Percentiles rank a stretch among this genome's conserved stretches.
phyloP scores from a whole-genome alignment of 768 basidiomycete genomes.

The Leccinum sublutescens region DNA sequence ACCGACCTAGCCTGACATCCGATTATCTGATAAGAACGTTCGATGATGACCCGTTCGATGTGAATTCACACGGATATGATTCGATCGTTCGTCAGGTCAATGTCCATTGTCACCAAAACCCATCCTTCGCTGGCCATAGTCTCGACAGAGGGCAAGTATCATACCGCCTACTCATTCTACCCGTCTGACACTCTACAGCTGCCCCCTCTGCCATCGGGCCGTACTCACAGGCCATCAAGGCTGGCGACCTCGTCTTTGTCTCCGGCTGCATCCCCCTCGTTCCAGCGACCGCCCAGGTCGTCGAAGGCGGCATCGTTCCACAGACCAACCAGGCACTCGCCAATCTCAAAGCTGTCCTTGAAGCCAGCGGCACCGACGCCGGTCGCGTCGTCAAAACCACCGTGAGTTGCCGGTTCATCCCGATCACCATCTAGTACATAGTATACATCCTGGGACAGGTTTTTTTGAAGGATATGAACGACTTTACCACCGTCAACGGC shows the following conservation, averaged over 20 bases:
- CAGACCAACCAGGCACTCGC: constrained; percentile 80
- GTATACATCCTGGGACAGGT: constrained; percentile 46
- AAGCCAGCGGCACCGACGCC: constrained; percentile 75
- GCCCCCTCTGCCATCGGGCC: constrained; percentile 83
- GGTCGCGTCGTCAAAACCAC: constrained; percentile 90
- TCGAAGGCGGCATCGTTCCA: constrained; percentile 20
- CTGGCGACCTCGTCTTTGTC: constrained; percentile 80
- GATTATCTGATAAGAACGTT: no score
- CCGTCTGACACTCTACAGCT: constrained; percentile 38
- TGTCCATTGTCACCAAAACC: constrained; percentile 30
- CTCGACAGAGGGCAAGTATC: constrained; percentile 30
- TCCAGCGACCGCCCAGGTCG: constrained; percentile 57
- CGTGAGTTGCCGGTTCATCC: constrained; percentile 45
- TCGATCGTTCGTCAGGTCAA: constrained; percentile 5
- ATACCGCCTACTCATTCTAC: not conserved
- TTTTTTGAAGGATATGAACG: constrained; percentile 90
- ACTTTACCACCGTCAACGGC: constrained; percentile 80
- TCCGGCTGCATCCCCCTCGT: constrained; percentile 89
- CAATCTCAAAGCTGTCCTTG: constrained; percentile 82
- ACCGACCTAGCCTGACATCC: no score
- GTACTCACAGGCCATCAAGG: constrained; percentile 85
- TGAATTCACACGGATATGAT: not conserved
- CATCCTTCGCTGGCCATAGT: constrained; percentile 37
- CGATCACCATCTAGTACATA: not conserved
- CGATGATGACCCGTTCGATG: no score